Percentiles rank a stretch among this genome's conserved stretches.
These are phyloP conservation scores for Coniferiporia weirii DNA, from an alignment of 1,284 basidiomycete genomes.

Conservation along the genomic window DNA sequence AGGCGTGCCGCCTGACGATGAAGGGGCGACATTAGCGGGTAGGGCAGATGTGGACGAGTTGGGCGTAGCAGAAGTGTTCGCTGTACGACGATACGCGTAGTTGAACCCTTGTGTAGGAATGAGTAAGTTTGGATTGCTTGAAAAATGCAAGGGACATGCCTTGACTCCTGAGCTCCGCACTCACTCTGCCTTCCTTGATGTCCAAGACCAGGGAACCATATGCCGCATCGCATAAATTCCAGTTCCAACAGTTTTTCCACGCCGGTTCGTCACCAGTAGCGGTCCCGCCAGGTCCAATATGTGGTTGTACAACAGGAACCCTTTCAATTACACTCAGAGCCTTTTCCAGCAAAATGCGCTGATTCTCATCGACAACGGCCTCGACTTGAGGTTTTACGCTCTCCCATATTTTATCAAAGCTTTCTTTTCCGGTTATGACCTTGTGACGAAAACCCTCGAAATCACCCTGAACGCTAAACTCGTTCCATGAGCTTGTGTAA, in stretches of 20 bases:
- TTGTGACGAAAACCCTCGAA: constrained; percentile 88
- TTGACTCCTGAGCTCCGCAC: constrained; percentile 88
- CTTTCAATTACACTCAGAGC: constrained; percentile 82
- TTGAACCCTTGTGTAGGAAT: constrained; percentile 70
- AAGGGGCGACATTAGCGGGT: constrained; percentile 25
- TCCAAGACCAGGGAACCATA: constrained; percentile 88
- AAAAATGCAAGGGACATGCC: constrained; percentile 42
- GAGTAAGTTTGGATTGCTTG: not conserved
- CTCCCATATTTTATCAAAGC: constrained; percentile 91
- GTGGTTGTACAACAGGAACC: constrained; percentile 60
- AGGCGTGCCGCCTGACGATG: constrained; percentile 34
- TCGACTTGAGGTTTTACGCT: constrained; percentile 91
- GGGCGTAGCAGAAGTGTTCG: constrained; percentile 45
- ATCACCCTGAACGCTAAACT: constrained; percentile 90
- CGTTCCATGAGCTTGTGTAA: constrained; percentile 94
- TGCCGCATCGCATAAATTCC: constrained; percentile 94
- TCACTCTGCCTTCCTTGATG: constrained; percentile 86
- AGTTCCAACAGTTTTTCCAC: constrained; percentile 99
- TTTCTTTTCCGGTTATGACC: constrained; percentile 71
- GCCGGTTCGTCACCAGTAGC: constrained; percentile 72
- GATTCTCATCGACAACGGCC: constrained; percentile 85
- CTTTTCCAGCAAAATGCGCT: constrained; percentile 86
- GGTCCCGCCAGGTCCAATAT: constrained; percentile 48
- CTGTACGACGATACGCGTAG: constrained; percentile 83
- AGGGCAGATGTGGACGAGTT: constrained; percentile 35